A percentile compares a stretch with the other conserved stretches of the same genome.
These are phyloP conservation scores for Teunomyces cretensis DNA, from an alignment of 805 yeast species.

Conservation along the genomic window DNA sequence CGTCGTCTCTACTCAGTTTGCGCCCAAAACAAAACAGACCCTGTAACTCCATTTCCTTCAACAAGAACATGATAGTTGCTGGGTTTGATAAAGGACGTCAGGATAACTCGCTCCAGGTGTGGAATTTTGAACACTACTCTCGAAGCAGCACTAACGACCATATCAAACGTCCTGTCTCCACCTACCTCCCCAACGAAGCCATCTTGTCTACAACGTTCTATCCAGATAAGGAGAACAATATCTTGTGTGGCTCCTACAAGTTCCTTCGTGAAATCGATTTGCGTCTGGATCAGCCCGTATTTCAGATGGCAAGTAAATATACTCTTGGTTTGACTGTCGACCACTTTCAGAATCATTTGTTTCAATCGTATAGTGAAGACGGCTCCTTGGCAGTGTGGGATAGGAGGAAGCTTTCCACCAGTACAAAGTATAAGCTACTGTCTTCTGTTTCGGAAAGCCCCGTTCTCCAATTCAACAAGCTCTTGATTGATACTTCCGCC, in stretches of 20 bases:
- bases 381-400: slow-evolving; percentile 86
- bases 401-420: slow-evolving; percentile 54
- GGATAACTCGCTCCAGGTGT: slow-evolving; percentile 73
- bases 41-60: slow-evolving; percentile 74
- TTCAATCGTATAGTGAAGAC: slow-evolving; percentile 78
- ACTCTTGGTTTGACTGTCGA: slow-evolving; percentile 68
- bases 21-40: slow-evolving; percentile 69
- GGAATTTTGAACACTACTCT: slow-evolving; percentile 70
- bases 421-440: slow-evolving; percentile 15
- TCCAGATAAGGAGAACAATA: slow-evolving; percentile 51
- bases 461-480: slow-evolving; percentile 55
- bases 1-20: slow-evolving; percentile 39
- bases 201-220: slow-evolving; percentile 67
- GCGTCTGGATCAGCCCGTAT: slow-evolving; percentile 60
- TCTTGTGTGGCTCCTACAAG: slow-evolving; percentile 76
- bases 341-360: slow-evolving; percentile 63
- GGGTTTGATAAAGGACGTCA: slow-evolving; percentile 79
- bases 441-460: slow-evolving; percentile 49
- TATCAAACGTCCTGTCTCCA: slow-evolving; percentile 50
- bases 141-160: slow-evolving; percentile 48
- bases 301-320: slow-evolving; percentile 74
- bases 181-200: slow-evolving; percentile 72
- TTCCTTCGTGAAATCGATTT: slow-evolving; percentile 76
- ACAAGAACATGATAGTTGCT: slow-evolving; percentile 65
- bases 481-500: slow-evolving; percentile 56